Evolutionary conservation across 1,284 basidiomycete genomes (phyloP).

Genomic region (Ustilago vetiveriae): DNA sequence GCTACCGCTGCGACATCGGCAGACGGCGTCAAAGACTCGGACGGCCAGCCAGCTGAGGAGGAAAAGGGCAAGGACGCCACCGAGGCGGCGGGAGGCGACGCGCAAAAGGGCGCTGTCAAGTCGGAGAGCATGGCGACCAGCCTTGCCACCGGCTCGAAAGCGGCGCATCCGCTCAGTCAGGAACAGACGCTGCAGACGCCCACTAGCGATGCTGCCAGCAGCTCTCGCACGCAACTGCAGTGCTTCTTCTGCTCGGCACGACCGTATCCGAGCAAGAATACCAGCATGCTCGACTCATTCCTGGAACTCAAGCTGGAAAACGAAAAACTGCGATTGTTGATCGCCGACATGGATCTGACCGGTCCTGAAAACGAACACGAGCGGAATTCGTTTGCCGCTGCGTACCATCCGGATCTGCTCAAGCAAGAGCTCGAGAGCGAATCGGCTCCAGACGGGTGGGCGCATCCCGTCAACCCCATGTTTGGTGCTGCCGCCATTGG

Average conservation of each 20-base stretch:
- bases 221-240: conserved; percentile 30
- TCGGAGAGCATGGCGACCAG: conserved; percentile 27
- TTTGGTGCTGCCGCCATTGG: conserved; percentile 32
- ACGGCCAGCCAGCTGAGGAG: conserved; percentile 3
- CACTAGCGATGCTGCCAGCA: conserved; percentile 33
- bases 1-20: conserved; percentile 4
- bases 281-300: conserved; percentile 62
- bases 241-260: conserved; percentile 61
- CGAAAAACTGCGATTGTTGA: conserved; percentile 52
- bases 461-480: conserved; percentile 34
- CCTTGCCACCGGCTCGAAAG: conserved; percentile 22
- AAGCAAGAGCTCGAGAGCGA: conserved; percentile 49
- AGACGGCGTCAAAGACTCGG: conserved; percentile 14
- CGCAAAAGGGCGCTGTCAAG: conserved; percentile 25
- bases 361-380: conserved; percentile 33
- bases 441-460: conserved; percentile 15
- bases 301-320: conserved; percentile 64
- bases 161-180: conserved; percentile 36
- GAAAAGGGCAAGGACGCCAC: conserved; percentile 3
- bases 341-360: conserved; percentile 46
- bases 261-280: conserved; percentile 59
- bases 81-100: conserved; percentile 8
- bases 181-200: conserved; percentile 40
- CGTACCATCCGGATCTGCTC: conserved; percentile 45
- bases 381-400: conserved; percentile 24